Evolutionary conservation across 2,329 filamentous ascomycete species (phyloP).

Genomic region (Simplicillium aogashimaense): DNA sequence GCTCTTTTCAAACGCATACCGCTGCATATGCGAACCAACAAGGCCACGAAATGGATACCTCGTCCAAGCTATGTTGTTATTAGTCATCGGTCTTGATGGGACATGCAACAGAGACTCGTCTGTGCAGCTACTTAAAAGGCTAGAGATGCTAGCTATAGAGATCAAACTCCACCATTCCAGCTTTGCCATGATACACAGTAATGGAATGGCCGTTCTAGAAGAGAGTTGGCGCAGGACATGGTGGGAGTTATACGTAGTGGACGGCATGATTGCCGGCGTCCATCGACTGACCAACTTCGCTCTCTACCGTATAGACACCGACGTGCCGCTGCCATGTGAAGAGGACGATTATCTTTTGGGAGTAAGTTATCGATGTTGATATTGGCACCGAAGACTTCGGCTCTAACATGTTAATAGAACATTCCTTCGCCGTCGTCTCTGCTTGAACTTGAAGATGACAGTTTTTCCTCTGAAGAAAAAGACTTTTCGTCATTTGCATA

Average conservation of each 20-base stretch:
- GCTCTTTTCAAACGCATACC: conserved; percentile 48
- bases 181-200: conserved; percentile 57
- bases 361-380: conserved; percentile 30
- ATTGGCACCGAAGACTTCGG: too few species aligned
- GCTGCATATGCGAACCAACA: conserved; percentile 35
- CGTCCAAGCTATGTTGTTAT: conserved; percentile 68
- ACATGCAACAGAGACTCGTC: conserved; percentile 59
- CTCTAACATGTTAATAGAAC: conserved; percentile 26
- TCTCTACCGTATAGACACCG: conserved; percentile 55
- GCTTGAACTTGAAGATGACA: conserved; percentile 64
- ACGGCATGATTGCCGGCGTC: conserved; percentile 75
- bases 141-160: conserved; percentile 62
- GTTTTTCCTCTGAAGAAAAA: conserved; percentile 59
- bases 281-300: conserved; percentile 61
- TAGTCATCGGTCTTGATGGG: conserved; percentile 69
- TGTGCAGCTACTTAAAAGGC: conserved; percentile 26
- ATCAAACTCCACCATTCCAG: conserved; percentile 63
- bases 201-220: conserved; percentile 56
- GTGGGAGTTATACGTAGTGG: conserved; percentile 74
- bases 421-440: conserved; percentile 52
- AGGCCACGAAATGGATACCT: conserved; percentile 47
- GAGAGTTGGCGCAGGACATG: conserved; percentile 83
- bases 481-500: conserved; percentile 80
- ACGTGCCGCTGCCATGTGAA: conserved; percentile 71
- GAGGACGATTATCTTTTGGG: conserved; percentile 57